These are phyloP conservation scores for Sambucus nigra DNA, from an alignment of 129 eudicot genomes.

Conservation along the genomic window DNA sequence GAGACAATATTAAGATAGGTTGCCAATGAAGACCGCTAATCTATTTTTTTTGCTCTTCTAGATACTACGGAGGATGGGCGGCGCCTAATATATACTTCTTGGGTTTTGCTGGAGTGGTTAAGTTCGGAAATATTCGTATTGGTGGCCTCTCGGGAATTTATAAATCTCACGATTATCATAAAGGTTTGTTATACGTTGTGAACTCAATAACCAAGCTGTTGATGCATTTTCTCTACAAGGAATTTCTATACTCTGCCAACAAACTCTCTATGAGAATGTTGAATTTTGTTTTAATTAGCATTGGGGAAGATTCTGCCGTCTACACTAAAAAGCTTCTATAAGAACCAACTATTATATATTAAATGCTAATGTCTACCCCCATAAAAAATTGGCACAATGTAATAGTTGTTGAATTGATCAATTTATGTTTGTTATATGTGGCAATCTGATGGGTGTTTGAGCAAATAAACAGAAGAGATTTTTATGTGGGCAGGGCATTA, in stretches of 20 bases:
- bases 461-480: not conserved
- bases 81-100: slow-evolving; percentile 90
- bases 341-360: slow-evolving; percentile 2
- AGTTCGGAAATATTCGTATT: slow-evolving; percentile 85
- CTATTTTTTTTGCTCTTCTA: slow-evolving; percentile 17
- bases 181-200: slow-evolving; percentile 35
- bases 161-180: slow-evolving; percentile 52
- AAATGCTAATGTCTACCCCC: not conserved
- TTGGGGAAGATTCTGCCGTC: not conserved
- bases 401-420: not conserved
- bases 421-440: not conserved
- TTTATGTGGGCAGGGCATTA: slow-evolving; percentile 54
- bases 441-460: not conserved
- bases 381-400: slow-evolving; percentile 3
- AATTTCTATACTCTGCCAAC: not conserved
- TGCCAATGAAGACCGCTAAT: slow-evolving; percentile 17
- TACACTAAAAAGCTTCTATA: not conserved
- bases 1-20: not conserved
- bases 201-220: not conserved
- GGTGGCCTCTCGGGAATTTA: slow-evolving; percentile 98
- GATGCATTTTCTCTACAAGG: not conserved
- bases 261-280: not conserved
- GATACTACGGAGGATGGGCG: slow-evolving; percentile 99
- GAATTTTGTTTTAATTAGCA: not conserved
- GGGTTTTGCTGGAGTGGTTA: slow-evolving; percentile 90